These are phyloP conservation scores for Aspergillus sclerotiicarbonarius DNA, from an alignment of 495 filamentous ascomycete genomes.

Conservation along the genomic window DNA sequence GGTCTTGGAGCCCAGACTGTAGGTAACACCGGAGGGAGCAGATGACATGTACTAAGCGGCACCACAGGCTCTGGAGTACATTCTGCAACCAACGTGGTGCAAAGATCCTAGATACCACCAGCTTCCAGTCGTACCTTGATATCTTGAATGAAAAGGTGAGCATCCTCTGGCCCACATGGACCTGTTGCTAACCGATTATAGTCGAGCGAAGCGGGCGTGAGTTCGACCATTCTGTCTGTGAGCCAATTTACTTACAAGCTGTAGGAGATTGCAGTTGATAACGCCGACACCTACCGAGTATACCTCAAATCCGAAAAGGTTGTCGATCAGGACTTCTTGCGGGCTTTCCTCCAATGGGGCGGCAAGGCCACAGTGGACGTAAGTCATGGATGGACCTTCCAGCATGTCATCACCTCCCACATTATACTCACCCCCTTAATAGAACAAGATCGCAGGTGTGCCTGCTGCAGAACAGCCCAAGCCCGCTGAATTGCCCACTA, in stretches of 20 bases:
- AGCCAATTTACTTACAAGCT: not conserved
- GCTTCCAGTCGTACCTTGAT: constrained; percentile 6
- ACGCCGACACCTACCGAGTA: constrained; percentile 8
- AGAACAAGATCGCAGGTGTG: not conserved
- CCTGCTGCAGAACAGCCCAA: not conserved
- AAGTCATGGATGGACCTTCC: too few relatives aligned
- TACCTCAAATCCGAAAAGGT: constrained; percentile 7
- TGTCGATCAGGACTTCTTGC: not conserved
- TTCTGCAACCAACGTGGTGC: constrained; percentile 8
- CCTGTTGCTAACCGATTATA: not conserved
- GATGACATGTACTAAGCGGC: not conserved
- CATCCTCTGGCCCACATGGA: not conserved
- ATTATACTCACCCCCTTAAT: not conserved
- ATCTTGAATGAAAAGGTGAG: constrained; percentile 6
- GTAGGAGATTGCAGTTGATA: constrained; percentile 4
- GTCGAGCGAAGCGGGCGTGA: constrained; percentile 2
- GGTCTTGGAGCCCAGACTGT: constrained; percentile 1
- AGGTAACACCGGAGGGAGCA: not conserved
- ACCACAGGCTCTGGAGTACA: constrained; percentile 1
- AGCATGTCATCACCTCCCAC: not conserved
- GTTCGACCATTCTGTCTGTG: not conserved
- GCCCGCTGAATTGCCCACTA: not conserved
- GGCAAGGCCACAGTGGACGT: not conserved
- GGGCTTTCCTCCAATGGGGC: not conserved
- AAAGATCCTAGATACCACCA: not conserved